Conservation (phyloP, 306 rosid genomes). For the Cyclanthera cordifolia region DNA sequence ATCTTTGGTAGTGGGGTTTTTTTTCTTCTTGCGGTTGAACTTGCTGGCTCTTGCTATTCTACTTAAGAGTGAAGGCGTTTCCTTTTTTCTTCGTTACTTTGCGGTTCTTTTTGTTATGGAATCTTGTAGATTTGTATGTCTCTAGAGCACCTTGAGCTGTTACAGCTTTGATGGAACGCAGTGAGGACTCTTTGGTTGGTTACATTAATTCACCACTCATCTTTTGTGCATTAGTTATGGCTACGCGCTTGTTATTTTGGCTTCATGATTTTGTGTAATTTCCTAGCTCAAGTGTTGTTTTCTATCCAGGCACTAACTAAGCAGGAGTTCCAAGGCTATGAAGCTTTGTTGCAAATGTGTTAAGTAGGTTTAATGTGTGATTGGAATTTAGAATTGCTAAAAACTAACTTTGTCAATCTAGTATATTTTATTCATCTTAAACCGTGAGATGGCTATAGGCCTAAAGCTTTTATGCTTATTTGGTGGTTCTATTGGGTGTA, state of each 20-base stretch:
- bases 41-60: too few species aligned
- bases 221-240: not conserved
- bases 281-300: not conserved
- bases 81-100: not conserved
- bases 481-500: not conserved
- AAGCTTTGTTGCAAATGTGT: not conserved
- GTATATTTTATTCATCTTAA: not conserved
- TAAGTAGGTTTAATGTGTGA: not conserved
- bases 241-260: not conserved
- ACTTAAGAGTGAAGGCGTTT: not conserved
- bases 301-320: not conserved
- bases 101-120: not conserved
- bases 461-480: not conserved
- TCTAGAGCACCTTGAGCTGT: not conserved
- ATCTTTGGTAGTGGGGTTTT: not conserved
- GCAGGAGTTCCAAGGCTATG: not conserved
- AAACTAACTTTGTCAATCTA: not conserved
- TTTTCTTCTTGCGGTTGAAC: too few species aligned
- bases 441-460: not conserved
- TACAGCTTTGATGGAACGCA: not conserved
- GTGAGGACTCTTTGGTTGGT: not conserved
- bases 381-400: not conserved
- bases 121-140: not conserved
- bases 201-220: not conserved
- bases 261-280: not conserved